Evolutionary conservation across 805 yeast species (phyloP).

Genomic region (Ogataea zsoltii): DNA sequence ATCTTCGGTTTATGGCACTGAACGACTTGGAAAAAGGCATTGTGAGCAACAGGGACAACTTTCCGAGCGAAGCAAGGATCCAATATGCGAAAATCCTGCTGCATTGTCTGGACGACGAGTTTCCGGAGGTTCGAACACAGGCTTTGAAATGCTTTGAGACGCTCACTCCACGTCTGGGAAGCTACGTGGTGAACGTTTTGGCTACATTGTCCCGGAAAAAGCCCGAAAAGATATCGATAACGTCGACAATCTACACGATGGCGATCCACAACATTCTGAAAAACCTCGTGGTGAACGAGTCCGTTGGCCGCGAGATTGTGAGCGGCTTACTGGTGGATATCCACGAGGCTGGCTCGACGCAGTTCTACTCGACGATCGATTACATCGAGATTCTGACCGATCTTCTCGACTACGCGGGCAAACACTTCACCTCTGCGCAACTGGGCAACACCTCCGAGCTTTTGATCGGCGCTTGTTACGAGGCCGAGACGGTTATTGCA

Average conservation of each 20-base stretch:
- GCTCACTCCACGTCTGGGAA: conserved; percentile 40
- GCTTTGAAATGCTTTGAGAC: conserved; percentile 55
- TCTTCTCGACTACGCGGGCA: conserved; percentile 46
- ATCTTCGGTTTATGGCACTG: conserved; percentile 81
- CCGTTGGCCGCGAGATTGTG: conserved; percentile 30
- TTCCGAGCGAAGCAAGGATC: conserved; percentile 38
- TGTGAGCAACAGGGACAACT: conserved; percentile 37
- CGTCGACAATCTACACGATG: conserved; percentile 54
- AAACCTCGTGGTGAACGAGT: conserved; percentile 27
- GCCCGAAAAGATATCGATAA: conserved; percentile 34
- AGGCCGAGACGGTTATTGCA: conserved; percentile 45
- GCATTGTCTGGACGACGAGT: conserved; percentile 52
- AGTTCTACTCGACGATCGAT: conserved; percentile 44
- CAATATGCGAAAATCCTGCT: conserved; percentile 28
- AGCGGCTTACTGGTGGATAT: conserved; percentile 39
- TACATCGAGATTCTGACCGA: conserved; percentile 62
- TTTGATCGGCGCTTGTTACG: conserved; percentile 39
- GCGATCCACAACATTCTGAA: conserved; percentile 48
- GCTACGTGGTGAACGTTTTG: conserved; percentile 34
- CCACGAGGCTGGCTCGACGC: conserved; percentile 23
- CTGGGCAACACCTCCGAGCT: conserved; percentile 23
- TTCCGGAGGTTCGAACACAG: conserved; percentile 73
- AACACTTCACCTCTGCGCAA: conserved; percentile 27
- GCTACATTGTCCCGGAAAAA: conserved; percentile 27
- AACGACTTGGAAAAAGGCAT: conserved; percentile 60